Evolutionary conservation across 116 monocot genomes (phyloP).

Genomic region (Dioscorea cayenensis): DNA sequence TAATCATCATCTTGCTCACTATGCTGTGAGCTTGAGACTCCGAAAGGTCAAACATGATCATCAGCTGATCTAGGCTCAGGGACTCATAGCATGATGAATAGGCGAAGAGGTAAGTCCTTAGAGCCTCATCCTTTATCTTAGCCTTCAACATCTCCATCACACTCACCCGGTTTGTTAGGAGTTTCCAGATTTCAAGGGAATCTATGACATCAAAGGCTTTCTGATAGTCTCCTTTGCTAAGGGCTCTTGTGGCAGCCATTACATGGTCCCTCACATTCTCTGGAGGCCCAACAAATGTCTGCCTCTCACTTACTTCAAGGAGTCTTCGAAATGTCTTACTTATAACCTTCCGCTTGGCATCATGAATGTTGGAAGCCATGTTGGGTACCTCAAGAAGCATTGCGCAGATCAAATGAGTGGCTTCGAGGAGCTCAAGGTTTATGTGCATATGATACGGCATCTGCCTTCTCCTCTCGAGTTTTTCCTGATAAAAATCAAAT

Average conservation of each 20-base stretch:
- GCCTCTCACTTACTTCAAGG: conserved; percentile 66
- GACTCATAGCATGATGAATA: conserved; percentile 77
- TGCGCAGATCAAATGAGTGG: conserved; percentile 79
- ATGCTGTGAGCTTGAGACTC: conserved; percentile 64
- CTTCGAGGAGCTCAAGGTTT: conserved; percentile 94
- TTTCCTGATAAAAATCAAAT: conserved; percentile 46
- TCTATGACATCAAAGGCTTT: conserved; percentile 50
- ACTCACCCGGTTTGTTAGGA: conserved; percentile 49
- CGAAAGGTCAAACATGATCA: conserved; percentile 60
- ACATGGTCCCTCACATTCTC: conserved; percentile 94
- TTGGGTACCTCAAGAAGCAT: conserved; percentile 96
- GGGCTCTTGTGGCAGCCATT: conserved; percentile 77
- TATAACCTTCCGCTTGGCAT: conserved; percentile 61
- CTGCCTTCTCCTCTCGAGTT: conserved; percentile 68
- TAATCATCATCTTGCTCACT: conserved; percentile 90
- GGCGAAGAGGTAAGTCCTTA: conserved; percentile 68
- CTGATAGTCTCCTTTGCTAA: conserved; percentile 63
- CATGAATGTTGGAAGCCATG: conserved; percentile 65
- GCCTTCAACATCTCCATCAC: conserved; percentile 65
- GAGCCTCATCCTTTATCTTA: conserved; percentile 84
- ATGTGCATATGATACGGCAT: conserved; percentile 87
- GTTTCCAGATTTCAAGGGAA: conserved; percentile 81
- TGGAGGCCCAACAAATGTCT: conserved; percentile 82
- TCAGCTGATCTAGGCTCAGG: conserved; percentile 59
- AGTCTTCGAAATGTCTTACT: conserved; percentile 90